phyloP scores from a whole-genome alignment of 129 eudicot genomes.

The Flaveria ramosissima region DNA sequence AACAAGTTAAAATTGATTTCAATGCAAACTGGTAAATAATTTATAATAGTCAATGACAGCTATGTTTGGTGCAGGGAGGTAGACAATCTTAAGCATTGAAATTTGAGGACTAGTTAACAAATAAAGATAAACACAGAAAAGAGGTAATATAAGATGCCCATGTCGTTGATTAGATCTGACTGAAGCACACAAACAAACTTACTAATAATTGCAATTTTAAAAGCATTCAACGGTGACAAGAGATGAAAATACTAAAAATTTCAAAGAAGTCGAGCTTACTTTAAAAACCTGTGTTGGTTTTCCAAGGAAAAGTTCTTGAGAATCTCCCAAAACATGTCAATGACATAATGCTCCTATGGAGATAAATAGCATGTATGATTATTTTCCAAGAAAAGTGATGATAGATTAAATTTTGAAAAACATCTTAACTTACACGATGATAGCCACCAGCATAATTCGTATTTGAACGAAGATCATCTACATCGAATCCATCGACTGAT shows the following conservation, averaged over 20 bases:
- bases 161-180: neutral
- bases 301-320: conserved; percentile 69
- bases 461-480: conserved; percentile 70
- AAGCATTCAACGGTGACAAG: neutral
- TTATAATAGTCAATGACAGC: neutral
- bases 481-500: conserved; percentile 77
- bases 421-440: conserved; percentile 54
- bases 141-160: neutral
- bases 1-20: neutral
- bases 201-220: neutral
- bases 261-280: conserved; percentile 55
- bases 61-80: conserved; percentile 2
- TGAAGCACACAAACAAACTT: conserved; percentile 4
- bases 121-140: neutral
- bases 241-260: neutral
- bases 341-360: conserved; percentile 91
- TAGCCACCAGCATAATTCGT: conserved; percentile 93
- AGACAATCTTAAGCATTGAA: neutral
- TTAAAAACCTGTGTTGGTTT: conserved; percentile 82
- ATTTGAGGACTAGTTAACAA: neutral
- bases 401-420: neutral
- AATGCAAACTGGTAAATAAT: neutral
- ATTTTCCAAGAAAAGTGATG: neutral
- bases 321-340: conserved; percentile 95
- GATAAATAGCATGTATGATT: conserved; percentile 26